Evolutionary conservation across 176 grass and related monocot species (phyloP).

Genomic region (Rhynchospora breviuscula): DNA sequence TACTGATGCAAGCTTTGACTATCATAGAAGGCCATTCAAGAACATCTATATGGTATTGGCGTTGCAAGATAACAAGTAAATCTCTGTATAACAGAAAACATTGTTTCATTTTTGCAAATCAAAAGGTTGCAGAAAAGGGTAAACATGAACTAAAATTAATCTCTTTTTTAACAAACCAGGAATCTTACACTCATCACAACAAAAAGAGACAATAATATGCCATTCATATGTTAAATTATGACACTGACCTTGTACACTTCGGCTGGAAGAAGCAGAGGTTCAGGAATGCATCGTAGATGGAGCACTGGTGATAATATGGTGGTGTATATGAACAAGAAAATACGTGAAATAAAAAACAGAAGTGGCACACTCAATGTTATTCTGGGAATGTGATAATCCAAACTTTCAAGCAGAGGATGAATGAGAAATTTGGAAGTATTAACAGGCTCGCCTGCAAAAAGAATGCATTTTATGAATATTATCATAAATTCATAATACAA

Average conservation of each 20-base stretch:
- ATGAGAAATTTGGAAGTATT: conserved; percentile 80
- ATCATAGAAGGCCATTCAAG: background rate
- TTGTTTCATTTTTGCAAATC: background rate
- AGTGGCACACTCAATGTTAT: conserved; percentile 39
- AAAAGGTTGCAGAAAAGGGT: background rate
- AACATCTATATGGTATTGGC: background rate
- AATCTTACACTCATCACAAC: background rate
- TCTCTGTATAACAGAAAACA: background rate
- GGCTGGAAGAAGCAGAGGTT: conserved; percentile 77
- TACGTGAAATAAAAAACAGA: conserved; percentile 52
- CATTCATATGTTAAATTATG: background rate
- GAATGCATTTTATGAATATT: conserved; percentile 4
- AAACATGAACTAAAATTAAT: background rate
- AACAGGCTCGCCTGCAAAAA: conserved; percentile 58
- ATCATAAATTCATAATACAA: background rate
- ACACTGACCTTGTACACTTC: conserved; percentile 87
- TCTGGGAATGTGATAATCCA: conserved; percentile 57
- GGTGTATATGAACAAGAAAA: conserved; percentile 51
- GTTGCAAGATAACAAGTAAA: background rate
- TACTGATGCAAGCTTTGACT: background rate
- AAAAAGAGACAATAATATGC: background rate
- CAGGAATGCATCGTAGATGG: conserved; percentile 62
- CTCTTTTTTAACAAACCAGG: background rate
- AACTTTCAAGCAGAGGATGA: conserved; percentile 71
- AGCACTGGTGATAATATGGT: conserved; percentile 62